These are phyloP conservation scores for Aspergillus jensenii DNA, from an alignment of 2,329 filamentous ascomycete genomes.

Conservation along the genomic window DNA sequence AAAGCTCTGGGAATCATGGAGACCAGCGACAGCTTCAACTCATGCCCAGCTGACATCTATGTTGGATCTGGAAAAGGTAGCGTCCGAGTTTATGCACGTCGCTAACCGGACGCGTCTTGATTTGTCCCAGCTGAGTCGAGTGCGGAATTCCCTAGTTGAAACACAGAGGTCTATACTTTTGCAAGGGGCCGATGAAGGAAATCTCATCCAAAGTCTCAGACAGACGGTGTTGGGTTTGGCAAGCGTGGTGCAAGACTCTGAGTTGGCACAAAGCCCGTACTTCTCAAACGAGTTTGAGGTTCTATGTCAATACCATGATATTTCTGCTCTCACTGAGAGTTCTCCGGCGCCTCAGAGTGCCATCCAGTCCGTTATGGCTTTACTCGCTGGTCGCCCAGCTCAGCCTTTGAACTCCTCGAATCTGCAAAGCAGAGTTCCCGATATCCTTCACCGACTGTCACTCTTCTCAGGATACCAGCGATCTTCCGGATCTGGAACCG, in stretches of 20 bases:
- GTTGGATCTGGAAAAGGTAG: constrained; percentile 36
- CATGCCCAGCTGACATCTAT: constrained; percentile 34
- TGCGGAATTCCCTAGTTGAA: constrained; percentile 39
- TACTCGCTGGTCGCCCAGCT: constrained; percentile 40
- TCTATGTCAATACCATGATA: constrained; percentile 48
- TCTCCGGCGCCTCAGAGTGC: constrained; percentile 13
- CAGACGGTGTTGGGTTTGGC: constrained; percentile 38
- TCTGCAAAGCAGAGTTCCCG: constrained; percentile 33
- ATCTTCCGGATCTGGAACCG: constrained; percentile 35
- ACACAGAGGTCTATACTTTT: constrained; percentile 38
- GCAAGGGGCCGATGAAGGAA: constrained; percentile 36
- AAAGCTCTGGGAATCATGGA: constrained; percentile 69
- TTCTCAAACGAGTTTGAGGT: constrained; percentile 49
- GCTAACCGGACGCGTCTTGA: constrained; percentile 38
- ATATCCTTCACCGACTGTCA: constrained; percentile 36
- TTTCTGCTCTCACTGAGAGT: constrained; percentile 22
- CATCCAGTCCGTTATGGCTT: constrained; percentile 32
- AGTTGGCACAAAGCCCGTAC: constrained; percentile 38
- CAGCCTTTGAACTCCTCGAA: constrained; percentile 34
- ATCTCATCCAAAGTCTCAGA: constrained; percentile 38
- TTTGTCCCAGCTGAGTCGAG: constrained; percentile 34
- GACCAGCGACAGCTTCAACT: constrained; percentile 56
- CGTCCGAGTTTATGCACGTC: constrained; percentile 38
- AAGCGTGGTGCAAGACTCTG: constrained; percentile 29
- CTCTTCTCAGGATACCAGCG: constrained; percentile 36